These are phyloP conservation scores for Dillenia suffruticosa DNA, from an alignment of 164 flowering plant species.

Conservation along the genomic window DNA sequence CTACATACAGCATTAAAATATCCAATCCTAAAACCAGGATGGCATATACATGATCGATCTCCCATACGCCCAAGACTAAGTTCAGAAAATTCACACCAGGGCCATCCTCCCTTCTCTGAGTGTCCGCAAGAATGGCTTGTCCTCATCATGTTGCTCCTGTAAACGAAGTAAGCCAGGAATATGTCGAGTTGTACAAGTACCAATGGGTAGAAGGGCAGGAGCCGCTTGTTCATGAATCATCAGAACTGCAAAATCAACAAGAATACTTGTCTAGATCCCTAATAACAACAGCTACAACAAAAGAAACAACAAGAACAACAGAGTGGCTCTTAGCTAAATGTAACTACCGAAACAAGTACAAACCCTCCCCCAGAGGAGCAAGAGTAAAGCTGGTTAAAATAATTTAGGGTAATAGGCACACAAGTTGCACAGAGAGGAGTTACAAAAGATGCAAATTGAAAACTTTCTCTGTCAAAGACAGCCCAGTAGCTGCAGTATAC, in stretches of 20 bases:
- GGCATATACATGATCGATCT: not conserved
- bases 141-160: conserved; percentile 64
- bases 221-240: conserved; percentile 45
- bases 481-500: no score
- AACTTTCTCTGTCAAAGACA: no score
- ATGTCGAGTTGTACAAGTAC: conserved; percentile 31
- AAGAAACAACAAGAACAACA: no score
- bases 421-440: no score
- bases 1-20: not conserved
- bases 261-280: not conserved
- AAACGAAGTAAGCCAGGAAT: conserved; percentile 53
- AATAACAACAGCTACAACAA: no score
- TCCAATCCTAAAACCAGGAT: not conserved
- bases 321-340: no score
- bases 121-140: conserved; percentile 26
- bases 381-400: no score
- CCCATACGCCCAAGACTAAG: not conserved
- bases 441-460: no score
- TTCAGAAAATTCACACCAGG: conserved; percentile 32
- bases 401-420: no score
- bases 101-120: conserved; percentile 39
- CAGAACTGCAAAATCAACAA: conserved; percentile 35
- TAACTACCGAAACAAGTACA: no score
- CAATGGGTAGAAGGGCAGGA: conserved; percentile 26
- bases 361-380: no score